Conservation (phyloP, 2,329 filamentous ascomycete species). For the Fusarium decemcellulare region DNA sequence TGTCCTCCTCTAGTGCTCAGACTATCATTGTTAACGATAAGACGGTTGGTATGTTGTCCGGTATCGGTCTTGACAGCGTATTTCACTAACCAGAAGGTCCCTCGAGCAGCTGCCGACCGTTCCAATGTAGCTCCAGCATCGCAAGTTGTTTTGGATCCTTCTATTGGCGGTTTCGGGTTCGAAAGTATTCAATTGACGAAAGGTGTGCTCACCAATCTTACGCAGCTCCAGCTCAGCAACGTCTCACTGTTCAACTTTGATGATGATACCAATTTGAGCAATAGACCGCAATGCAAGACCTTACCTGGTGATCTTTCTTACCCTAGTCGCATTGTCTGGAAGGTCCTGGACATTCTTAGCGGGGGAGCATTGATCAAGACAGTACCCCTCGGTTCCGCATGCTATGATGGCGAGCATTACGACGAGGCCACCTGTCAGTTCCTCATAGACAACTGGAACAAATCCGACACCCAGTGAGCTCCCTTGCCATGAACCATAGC, state of each 20-base stretch:
- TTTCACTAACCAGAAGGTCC: constrained; percentile 4
- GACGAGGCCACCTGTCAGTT: constrained; percentile 46
- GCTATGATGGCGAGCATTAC: constrained; percentile 48
- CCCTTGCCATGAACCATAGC: not conserved
- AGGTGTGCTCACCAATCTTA: constrained; percentile 48
- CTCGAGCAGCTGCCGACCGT: constrained; percentile 32
- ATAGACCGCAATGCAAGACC: constrained; percentile 48
- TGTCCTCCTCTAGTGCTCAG: constrained; percentile 34
- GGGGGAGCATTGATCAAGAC: constrained; percentile 50
- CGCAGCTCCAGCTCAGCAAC: constrained; percentile 44
- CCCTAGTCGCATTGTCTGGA: constrained; percentile 47
- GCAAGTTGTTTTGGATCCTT: constrained; percentile 12
- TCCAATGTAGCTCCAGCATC: constrained; percentile 43
- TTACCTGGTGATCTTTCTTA: constrained; percentile 50
- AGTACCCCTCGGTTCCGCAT: constrained; percentile 49
- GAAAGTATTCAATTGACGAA: constrained; percentile 52
- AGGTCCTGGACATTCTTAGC: constrained; percentile 51
- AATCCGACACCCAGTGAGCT: constrained; percentile 28
- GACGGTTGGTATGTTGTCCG: constrained; percentile 32
- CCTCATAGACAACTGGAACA: constrained; percentile 46
- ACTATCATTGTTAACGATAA: constrained; percentile 39
- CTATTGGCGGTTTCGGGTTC: constrained; percentile 16
- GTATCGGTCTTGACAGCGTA: not conserved
- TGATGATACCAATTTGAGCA: constrained; percentile 32
- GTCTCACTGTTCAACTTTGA: constrained; percentile 51